Conservation (phyloP, 1,139 yeast species). For the Hansenula sp. region DNA sequence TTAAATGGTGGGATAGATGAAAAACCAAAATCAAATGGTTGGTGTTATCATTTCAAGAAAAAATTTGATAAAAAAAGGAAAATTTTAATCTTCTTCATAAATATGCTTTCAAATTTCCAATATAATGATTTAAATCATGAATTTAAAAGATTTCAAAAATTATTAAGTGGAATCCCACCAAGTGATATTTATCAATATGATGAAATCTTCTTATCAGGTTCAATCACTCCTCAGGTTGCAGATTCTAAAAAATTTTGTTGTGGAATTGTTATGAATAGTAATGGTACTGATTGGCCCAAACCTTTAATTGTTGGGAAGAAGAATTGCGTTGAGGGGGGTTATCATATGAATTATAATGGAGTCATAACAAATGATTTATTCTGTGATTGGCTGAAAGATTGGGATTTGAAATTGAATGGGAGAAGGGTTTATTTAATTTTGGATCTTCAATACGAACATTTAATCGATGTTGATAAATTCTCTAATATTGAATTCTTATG, state of each 20-base stretch:
- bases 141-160: neutral
- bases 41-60: slow-evolving; percentile 33
- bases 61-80: slow-evolving; percentile 23
- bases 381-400: slow-evolving; percentile 13
- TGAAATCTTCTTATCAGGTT: slow-evolving; percentile 20
- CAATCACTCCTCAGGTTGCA: slow-evolving; percentile 10
- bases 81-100: slow-evolving; percentile 19
- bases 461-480: slow-evolving; percentile 10
- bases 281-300: slow-evolving; percentile 19
- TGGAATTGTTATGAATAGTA: slow-evolving; percentile 23
- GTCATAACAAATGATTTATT: slow-evolving; percentile 28
- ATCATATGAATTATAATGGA: slow-evolving; percentile 9
- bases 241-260: slow-evolving; percentile 17
- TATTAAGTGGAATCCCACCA: neutral
- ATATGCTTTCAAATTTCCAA: slow-evolving; percentile 8
- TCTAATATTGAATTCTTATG: neutral
- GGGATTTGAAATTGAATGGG: slow-evolving; percentile 11
- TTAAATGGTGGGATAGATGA: slow-evolving; percentile 7
- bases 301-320: slow-evolving; percentile 22
- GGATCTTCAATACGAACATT: slow-evolving; percentile 29
- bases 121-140: neutral
- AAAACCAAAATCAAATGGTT: slow-evolving; percentile 29
- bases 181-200: slow-evolving; percentile 19
- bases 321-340: slow-evolving; percentile 4
- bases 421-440: slow-evolving; percentile 23